Conservation (phyloP, 1,284 basidiomycete genomes). For the Hypsizygus ulmarius region DNA sequence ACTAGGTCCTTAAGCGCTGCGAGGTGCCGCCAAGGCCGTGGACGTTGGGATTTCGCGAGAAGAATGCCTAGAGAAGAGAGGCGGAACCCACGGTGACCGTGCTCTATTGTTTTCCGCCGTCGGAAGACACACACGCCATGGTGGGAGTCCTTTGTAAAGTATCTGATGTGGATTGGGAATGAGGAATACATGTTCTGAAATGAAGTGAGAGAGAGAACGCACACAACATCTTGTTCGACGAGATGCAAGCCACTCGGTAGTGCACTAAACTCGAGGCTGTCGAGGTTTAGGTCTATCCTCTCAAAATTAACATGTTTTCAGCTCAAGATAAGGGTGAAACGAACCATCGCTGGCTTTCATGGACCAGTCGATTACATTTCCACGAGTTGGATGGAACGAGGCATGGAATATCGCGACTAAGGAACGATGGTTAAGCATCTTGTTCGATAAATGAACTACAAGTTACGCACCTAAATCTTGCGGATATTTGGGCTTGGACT, state of each 20-base stretch:
- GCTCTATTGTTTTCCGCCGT: conserved; percentile 60
- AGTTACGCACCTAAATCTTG: conserved; percentile 45
- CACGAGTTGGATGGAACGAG: conserved; percentile 78
- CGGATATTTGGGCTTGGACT: conserved; percentile 33
- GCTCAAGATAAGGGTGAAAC: conserved; percentile 15
- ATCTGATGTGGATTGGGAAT: conserved; percentile 49
- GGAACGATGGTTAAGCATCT: conserved; percentile 5
- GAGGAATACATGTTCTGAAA: conserved; percentile 10
- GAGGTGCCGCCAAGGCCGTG: conserved; percentile 72
- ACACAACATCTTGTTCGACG: conserved; percentile 76
- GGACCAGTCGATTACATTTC: conserved; percentile 75
- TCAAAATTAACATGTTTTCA: neutral
- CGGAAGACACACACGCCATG: conserved; percentile 72
- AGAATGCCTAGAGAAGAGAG: conserved; percentile 76
- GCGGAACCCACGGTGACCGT: conserved; percentile 73
- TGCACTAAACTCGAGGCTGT: conserved; percentile 72
- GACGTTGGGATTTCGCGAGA: conserved; percentile 57
- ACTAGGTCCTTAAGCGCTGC: conserved; percentile 59
- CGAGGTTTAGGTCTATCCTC: conserved; percentile 58
- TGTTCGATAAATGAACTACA: neutral
- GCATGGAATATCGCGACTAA: conserved; percentile 79
- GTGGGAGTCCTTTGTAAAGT: conserved; percentile 68
- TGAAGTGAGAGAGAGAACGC: conserved; percentile 23
- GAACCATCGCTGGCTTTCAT: conserved; percentile 63
- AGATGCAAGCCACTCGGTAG: conserved; percentile 79